phyloP scores from a whole-genome alignment of 2,329 filamentous ascomycete genomes.

The Aspergillus awamori region DNA sequence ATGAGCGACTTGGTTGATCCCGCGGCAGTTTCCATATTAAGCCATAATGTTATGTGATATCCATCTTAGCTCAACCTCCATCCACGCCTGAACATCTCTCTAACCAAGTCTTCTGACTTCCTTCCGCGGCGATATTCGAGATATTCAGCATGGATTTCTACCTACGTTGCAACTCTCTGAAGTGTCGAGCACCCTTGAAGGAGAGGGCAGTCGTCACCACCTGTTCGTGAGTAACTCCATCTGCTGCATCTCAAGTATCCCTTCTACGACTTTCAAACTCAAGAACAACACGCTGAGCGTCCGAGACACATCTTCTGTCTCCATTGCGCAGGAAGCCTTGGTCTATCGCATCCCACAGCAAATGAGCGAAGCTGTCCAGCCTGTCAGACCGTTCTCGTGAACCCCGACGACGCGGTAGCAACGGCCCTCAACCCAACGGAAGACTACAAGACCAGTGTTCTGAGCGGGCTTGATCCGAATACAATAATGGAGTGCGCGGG shows the following conservation, averaged over 20 bases:
- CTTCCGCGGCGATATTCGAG: not conserved
- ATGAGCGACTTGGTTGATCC: not conserved
- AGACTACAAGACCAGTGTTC: slow-evolving; percentile 84
- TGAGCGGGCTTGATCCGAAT: slow-evolving; percentile 79
- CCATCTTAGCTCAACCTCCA: not conserved
- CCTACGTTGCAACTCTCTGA: slow-evolving; percentile 77
- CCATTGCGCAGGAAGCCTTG: slow-evolving; percentile 68
- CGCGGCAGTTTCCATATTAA: not conserved
- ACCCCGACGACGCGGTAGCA: slow-evolving; percentile 74
- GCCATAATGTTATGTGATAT: not conserved
- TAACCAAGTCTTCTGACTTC: not conserved
- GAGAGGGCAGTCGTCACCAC: slow-evolving; percentile 82
- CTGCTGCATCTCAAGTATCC: not conserved
- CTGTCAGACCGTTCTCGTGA: slow-evolving; percentile 68
- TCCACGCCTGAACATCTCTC: not conserved
- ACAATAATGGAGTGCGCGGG: slow-evolving; percentile 85
- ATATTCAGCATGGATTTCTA: slow-evolving; percentile 66
- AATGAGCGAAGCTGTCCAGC: slow-evolving; percentile 70
- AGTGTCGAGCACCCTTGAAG: slow-evolving; percentile 70
- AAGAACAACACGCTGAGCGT: slow-evolving; percentile 14
- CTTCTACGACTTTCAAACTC: slow-evolving; percentile 10
- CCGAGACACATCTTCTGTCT: slow-evolving; percentile 82
- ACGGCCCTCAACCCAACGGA: slow-evolving; percentile 76
- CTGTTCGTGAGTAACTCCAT: slow-evolving; percentile 66
- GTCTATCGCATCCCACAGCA: slow-evolving; percentile 60